These are phyloP conservation scores for Hymenoscyphus occultus DNA, from an alignment of 2,329 filamentous ascomycete genomes.

Conservation along the genomic window DNA sequence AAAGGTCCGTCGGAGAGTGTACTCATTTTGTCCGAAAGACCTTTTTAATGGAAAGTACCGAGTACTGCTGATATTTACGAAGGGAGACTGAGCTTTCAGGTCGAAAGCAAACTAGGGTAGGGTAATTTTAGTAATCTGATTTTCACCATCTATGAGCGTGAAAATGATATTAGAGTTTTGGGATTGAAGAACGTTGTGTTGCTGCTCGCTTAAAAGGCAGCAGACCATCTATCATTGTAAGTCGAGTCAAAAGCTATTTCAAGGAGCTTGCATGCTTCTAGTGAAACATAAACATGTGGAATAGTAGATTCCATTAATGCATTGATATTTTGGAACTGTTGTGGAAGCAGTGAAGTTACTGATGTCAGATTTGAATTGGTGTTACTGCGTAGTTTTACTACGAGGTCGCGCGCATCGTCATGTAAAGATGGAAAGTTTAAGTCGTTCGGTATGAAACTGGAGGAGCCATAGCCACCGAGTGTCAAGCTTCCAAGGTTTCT, in stretches of 20 bases:
- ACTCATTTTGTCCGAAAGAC: constrained; percentile 36
- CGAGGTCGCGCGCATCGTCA: constrained; percentile 41
- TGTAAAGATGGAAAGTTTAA: constrained; percentile 36
- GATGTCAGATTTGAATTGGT: constrained; percentile 20
- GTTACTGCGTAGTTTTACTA: constrained; percentile 38
- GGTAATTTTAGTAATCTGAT: constrained; percentile 21
- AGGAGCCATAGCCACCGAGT: constrained; percentile 41
- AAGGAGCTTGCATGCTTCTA: constrained; percentile 35
- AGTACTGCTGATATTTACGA: constrained; percentile 41
- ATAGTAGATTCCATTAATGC: constrained; percentile 38
- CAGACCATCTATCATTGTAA: constrained; percentile 30
- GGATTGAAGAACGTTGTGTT: constrained; percentile 22
- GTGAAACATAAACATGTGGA: constrained; percentile 39
- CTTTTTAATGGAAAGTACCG: constrained; percentile 42
- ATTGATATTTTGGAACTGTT: constrained; percentile 12
- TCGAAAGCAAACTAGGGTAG: neutral
- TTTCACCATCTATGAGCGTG: constrained; percentile 34
- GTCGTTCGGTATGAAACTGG: constrained; percentile 40
- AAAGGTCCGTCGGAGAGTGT: constrained; percentile 40
- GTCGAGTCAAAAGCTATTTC: constrained; percentile 35
- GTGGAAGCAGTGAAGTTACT: constrained; percentile 16
- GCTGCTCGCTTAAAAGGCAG: constrained; percentile 16
- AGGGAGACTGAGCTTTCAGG: constrained; percentile 24
- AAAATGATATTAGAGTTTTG: constrained; percentile 39
- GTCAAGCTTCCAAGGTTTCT: constrained; percentile 26